Percentiles rank a stretch among this genome's conserved stretches.
These are phyloP conservation scores for Blastocladiella britannica DNA, from an alignment of 192 early-diverging fungal species.

Conservation along the genomic window DNA sequence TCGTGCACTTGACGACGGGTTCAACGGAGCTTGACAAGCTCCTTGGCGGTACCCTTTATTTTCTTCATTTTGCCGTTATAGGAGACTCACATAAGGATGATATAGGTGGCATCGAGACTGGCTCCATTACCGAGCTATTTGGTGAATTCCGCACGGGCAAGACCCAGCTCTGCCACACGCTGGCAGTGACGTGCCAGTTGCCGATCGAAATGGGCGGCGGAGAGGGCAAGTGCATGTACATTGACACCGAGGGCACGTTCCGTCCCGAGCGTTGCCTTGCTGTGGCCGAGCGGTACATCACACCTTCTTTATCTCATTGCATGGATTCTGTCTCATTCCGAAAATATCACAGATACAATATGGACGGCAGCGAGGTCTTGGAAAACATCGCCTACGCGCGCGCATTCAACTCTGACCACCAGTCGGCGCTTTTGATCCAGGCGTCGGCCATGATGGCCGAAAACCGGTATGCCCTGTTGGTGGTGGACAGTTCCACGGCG, in stretches of 20 bases:
- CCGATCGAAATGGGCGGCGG: slow-evolving; percentile 74
- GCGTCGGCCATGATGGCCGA: slow-evolving; percentile 84
- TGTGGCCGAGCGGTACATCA: slow-evolving; percentile 56
- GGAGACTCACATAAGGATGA: slow-evolving; percentile 2
- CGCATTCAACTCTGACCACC: slow-evolving; percentile 91
- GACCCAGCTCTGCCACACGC: slow-evolving; percentile 84
- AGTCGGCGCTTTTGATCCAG: slow-evolving; percentile 59
- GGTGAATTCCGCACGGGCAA: slow-evolving; percentile 97
- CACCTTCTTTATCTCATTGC: background rate
- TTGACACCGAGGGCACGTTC: slow-evolving; percentile 95
- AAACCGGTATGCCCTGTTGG: slow-evolving; percentile 54
- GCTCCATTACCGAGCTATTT: slow-evolving; percentile 91
- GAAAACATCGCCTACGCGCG: slow-evolving; percentile 89
- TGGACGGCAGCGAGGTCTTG: slow-evolving; percentile 66
- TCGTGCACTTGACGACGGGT: slow-evolving; percentile 71
- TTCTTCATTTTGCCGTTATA: no score
- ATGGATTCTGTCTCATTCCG: no score
- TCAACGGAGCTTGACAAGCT: slow-evolving; percentile 78
- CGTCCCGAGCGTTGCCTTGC: slow-evolving; percentile 70
- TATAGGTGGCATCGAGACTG: slow-evolving; percentile 78
- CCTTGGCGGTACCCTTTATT: slow-evolving; percentile 41
- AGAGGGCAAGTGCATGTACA: slow-evolving; percentile 85
- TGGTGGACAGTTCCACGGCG: slow-evolving; percentile 83
- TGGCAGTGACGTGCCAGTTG: slow-evolving; percentile 90
- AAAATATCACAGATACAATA: slow-evolving; percentile 26